Conservation (phyloP, 345 rosid genomes). For the Combretum micranthum region DNA sequence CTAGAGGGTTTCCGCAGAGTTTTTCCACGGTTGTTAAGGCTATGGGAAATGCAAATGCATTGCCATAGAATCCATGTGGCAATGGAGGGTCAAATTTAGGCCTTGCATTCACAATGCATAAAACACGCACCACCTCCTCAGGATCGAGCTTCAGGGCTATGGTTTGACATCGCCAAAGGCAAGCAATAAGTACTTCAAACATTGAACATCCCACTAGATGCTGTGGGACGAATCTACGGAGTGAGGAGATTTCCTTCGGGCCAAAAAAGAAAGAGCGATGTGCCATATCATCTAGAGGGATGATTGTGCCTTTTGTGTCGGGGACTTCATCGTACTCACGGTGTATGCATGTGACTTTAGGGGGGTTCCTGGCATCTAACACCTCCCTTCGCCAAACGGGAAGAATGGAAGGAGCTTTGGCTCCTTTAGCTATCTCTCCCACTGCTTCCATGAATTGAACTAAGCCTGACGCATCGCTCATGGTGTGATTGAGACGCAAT, state of each 20-base stretch:
- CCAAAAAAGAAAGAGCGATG: constrained; percentile 53
- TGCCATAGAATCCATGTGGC: constrained; percentile 47
- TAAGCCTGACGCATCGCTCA: constrained; percentile 40
- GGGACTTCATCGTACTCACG: constrained; percentile 36
- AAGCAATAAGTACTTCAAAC: constrained; percentile 39
- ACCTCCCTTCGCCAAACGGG: constrained; percentile 46
- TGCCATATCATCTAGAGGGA: constrained; percentile 17
- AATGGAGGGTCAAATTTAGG: constrained; percentile 33
- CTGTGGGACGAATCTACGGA: constrained; percentile 27
- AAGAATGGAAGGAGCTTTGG: constrained; percentile 21
- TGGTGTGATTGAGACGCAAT: constrained; percentile 38
- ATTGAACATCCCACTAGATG: constrained; percentile 26
- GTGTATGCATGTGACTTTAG: constrained; percentile 33
- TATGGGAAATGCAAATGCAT: constrained; percentile 30
- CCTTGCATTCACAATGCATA: constrained; percentile 35
- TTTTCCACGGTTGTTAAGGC: constrained; percentile 33
- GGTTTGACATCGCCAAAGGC: constrained; percentile 56
- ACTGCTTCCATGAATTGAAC: constrained; percentile 33
- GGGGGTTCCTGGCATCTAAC: constrained; percentile 22
- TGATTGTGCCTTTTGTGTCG: constrained; percentile 17
- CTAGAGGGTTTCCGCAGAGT: constrained; percentile 34
- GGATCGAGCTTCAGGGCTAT: constrained; percentile 39
- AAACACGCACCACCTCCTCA: constrained; percentile 37
- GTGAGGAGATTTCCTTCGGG: constrained; percentile 21
- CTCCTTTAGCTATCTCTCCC: constrained; percentile 38